These are phyloP conservation scores for Plenodomus lindquistii DNA, from an alignment of 2,329 filamentous ascomycete species.

Conservation along the genomic window DNA sequence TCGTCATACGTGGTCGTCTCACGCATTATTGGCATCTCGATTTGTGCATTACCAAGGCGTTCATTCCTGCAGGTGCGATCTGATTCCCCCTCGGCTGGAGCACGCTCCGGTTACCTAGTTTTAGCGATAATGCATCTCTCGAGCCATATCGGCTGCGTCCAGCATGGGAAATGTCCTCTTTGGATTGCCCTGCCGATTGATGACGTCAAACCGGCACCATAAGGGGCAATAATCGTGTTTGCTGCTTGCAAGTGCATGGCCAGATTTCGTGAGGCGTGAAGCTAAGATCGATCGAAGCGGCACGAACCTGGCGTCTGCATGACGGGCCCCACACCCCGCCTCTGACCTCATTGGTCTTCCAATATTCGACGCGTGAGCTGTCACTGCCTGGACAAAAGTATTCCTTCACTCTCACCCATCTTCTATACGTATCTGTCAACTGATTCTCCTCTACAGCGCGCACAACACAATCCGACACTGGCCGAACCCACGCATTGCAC, in stretches of 20 bases:
- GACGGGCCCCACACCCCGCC: constrained; percentile 18
- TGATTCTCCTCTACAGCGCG: neutral
- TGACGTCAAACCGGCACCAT: constrained; percentile 10
- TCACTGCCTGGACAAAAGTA: constrained; percentile 8
- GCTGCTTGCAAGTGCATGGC: constrained; percentile 4
- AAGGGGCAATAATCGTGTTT: constrained; percentile 1
- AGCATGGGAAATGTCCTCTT: neutral
- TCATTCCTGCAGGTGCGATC: constrained; percentile 10
- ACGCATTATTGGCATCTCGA: constrained; percentile 1
- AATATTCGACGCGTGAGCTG: constrained; percentile 4
- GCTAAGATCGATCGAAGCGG: constrained; percentile 6
- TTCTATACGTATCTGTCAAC: neutral
- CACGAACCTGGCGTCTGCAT: constrained; percentile 1
- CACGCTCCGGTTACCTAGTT: constrained; percentile 7
- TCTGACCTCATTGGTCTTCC: constrained; percentile 26
- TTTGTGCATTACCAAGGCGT: constrained; percentile 40
- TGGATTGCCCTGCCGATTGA: neutral
- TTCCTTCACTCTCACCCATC: neutral
- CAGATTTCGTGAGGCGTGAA: constrained; percentile 13
- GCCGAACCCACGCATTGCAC: neutral
- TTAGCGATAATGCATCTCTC: neutral
- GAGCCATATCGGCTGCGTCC: neutral
- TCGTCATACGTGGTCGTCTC: constrained; percentile 3
- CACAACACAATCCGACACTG: neutral
- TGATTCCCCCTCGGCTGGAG: constrained; percentile 29